Conservation (phyloP, 345 rosid species). For the Mercurialis annua region DNA sequence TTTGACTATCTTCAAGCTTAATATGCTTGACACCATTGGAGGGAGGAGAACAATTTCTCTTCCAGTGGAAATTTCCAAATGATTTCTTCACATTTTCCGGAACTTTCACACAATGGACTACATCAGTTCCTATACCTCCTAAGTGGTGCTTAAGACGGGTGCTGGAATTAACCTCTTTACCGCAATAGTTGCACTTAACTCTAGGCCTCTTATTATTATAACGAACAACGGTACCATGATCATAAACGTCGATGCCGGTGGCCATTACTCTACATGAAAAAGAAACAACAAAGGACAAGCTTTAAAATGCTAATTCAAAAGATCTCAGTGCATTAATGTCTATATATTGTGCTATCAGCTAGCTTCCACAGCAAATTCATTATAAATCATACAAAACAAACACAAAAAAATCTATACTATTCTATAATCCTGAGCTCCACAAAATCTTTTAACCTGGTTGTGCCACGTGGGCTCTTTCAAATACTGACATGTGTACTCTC, state of each 20-base stretch:
- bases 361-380: neutral
- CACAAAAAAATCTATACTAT: neutral
- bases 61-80: constrained; percentile 27
- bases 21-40: constrained; percentile 12
- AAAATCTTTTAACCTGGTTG: no score
- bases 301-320: neutral
- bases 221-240: constrained; percentile 37
- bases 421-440: no score
- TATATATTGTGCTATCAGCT: neutral
- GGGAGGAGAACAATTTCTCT: constrained; percentile 19
- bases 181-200: constrained; percentile 52
- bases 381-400: neutral
- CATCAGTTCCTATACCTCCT: constrained; percentile 44
- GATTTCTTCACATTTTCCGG: constrained; percentile 31
- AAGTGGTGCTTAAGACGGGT: constrained; percentile 45
- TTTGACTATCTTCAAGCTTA: constrained; percentile 7
- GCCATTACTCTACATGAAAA: constrained; percentile 7
- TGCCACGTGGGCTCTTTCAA: no score
- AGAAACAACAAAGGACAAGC: neutral
- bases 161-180: constrained; percentile 29
- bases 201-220: constrained; percentile 20
- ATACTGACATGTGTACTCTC: no score
- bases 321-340: neutral
- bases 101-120: constrained; percentile 40
- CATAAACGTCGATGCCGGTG: constrained; percentile 19